phyloP scores from a whole-genome alignment of 1,284 basidiomycete species.

The Meripilus lineatus region DNA sequence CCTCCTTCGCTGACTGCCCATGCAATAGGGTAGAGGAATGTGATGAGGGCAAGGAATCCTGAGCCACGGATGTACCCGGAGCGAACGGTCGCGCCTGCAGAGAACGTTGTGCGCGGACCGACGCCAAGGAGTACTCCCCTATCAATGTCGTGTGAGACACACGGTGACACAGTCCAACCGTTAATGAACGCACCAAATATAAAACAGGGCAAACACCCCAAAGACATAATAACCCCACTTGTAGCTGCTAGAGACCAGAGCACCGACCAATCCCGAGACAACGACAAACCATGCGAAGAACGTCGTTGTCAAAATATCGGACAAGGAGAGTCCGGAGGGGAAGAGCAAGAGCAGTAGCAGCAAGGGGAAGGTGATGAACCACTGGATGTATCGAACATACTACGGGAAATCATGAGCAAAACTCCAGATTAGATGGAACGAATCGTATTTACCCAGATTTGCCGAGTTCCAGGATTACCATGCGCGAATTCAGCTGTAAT shows the following conservation, averaged over 20 bases:
- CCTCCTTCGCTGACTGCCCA: slow-evolving; percentile 47
- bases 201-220: slow-evolving; percentile 41
- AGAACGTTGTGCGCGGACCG: slow-evolving; percentile 28
- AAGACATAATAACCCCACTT: slow-evolving; percentile 50
- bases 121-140: slow-evolving; percentile 30
- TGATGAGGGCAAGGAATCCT: slow-evolving; percentile 42
- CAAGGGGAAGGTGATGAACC: slow-evolving; percentile 55
- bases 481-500: slow-evolving; percentile 40
- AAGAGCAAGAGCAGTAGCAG: slow-evolving; percentile 48
- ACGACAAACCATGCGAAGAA: slow-evolving; percentile 53
- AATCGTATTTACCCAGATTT: slow-evolving; percentile 46
- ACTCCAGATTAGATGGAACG: neutral
- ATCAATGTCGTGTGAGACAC: neutral
- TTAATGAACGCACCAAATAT: slow-evolving; percentile 37
- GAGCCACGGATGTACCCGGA: slow-evolving; percentile 37
- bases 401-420: slow-evolving; percentile 13
- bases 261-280: slow-evolving; percentile 48
- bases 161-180: neutral
- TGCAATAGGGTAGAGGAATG: slow-evolving; percentile 45
- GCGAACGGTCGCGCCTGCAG: slow-evolving; percentile 33
- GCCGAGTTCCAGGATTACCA: slow-evolving; percentile 32
- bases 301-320: slow-evolving; percentile 47
- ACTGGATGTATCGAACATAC: slow-evolving; percentile 53
- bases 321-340: slow-evolving; percentile 46
- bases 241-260: slow-evolving; percentile 44